phyloP scores from a whole-genome alignment of 331 rosid species.

The Stylosanthes scabra region DNA sequence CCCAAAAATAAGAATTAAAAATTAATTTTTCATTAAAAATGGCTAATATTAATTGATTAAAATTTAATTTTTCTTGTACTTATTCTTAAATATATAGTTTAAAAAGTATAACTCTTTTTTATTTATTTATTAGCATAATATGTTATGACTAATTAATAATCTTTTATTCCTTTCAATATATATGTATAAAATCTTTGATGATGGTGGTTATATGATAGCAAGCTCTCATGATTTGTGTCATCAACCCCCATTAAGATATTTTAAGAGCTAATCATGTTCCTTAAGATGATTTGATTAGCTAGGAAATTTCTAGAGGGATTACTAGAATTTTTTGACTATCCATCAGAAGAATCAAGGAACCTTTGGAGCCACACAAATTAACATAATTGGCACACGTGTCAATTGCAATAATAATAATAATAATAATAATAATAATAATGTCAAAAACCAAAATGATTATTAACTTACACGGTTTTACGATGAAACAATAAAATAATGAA shows the following conservation, averaged over 20 bases:
- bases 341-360: constrained; percentile 28
- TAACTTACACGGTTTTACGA: constrained; percentile 3
- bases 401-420: not conserved
- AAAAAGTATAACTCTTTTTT: too few species aligned
- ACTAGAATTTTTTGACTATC: not conserved
- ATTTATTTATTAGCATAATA: too few species aligned
- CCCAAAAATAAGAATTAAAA: too few species aligned
- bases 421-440: not conserved
- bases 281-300: not conserved
- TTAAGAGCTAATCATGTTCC: too few species aligned
- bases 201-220: not conserved
- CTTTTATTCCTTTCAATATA: too few species aligned
- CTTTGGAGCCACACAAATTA: not conserved
- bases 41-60: too few species aligned
- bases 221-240: too few species aligned
- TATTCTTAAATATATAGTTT: too few species aligned
- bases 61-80: too few species aligned
- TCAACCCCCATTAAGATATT: too few species aligned
- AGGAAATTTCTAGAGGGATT: constrained; percentile 8
- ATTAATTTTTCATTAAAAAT: too few species aligned
- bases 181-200: not conserved
- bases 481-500: not conserved
- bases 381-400: not conserved
- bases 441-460: not conserved
- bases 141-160: too few species aligned